A percentile compares a stretch with the other conserved stretches of the same genome.
These are phyloP conservation scores for Candida odintsovae DNA, from an alignment of 805 yeast genomes.

Conservation along the genomic window DNA sequence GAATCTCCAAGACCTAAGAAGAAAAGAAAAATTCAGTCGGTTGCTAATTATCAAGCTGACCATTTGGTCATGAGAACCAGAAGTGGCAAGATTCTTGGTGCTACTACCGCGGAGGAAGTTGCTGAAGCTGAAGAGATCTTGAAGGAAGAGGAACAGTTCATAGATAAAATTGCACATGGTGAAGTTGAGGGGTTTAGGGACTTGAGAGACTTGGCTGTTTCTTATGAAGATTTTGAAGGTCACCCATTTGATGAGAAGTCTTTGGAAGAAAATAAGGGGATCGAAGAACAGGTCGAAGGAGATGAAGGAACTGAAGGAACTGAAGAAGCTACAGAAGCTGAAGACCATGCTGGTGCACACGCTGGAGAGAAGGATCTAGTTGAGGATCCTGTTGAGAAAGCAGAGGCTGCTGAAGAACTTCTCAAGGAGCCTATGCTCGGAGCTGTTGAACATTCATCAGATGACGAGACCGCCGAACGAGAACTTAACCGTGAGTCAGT, in stretches of 20 bases:
- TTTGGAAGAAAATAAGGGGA: neutral
- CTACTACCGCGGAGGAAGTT: conserved; percentile 20
- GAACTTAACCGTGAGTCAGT: neutral
- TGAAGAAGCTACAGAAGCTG: no score
- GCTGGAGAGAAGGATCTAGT: conserved; percentile 2
- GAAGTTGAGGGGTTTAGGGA: conserved; percentile 1
- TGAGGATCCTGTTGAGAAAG: conserved; percentile 3
- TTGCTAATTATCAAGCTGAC: neutral
- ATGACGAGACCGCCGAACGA: neutral
- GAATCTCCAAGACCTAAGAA: neutral
- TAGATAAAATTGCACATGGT: conserved; percentile 19
- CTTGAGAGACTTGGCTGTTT: conserved; percentile 11
- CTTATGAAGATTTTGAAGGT: conserved; percentile 12
- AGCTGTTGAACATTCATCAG: neutral
- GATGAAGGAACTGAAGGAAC: no score
- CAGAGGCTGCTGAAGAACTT: neutral
- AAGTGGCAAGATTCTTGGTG: conserved; percentile 27
- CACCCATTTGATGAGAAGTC: conserved; percentile 1
- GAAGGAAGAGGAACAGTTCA: conserved; percentile 15
- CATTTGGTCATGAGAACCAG: conserved; percentile 25
- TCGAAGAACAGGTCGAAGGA: neutral
- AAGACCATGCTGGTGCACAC: no score
- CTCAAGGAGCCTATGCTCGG: conserved; percentile 1
- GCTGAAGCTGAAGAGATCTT: conserved; percentile 17
- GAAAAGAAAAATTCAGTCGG: neutral